A percentile compares a stretch with the other conserved stretches of the same genome.
phyloP scores from a whole-genome alignment of 1,139 yeast species.

The Scheffersomyces quercinus region DNA sequence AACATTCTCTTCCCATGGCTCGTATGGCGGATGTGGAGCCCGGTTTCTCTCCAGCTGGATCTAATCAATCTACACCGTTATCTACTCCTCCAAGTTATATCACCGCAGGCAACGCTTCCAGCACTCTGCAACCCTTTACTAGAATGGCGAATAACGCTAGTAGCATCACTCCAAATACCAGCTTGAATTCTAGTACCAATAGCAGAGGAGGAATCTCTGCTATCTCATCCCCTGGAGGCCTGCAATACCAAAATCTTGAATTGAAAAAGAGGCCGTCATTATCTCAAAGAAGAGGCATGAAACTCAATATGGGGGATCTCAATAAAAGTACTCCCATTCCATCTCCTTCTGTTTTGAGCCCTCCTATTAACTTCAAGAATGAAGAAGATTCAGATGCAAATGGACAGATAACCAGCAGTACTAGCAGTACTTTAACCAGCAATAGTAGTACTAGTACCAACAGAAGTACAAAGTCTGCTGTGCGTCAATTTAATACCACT shows the following conservation, averaged over 20 bases:
- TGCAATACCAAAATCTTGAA: slow-evolving; percentile 10
- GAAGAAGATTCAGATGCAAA: background rate
- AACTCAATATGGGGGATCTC: slow-evolving; percentile 41
- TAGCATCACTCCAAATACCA: too few species aligned
- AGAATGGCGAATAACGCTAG: too few species aligned
- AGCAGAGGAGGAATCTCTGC: too few species aligned
- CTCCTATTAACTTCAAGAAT: slow-evolving; percentile 5
- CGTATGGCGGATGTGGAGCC: too few species aligned
- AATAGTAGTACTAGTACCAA: slow-evolving; percentile 1
- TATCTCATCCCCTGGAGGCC: too few species aligned
- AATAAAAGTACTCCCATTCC: slow-evolving; percentile 9
- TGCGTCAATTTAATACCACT: slow-evolving; percentile 22
- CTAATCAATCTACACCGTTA: too few species aligned
- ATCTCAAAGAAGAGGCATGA: slow-evolving; percentile 62
- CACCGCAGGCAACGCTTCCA: too few species aligned
- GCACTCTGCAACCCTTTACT: too few species aligned
- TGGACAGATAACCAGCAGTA: background rate
- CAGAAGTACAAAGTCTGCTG: background rate
- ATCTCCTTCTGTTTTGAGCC: slow-evolving; percentile 1
- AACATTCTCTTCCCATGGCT: too few species aligned
- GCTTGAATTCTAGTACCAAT: too few species aligned
- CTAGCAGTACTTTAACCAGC: background rate
- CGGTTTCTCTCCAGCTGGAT: too few species aligned
- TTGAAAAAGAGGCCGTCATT: slow-evolving; percentile 48
- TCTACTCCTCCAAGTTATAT: too few species aligned